Evolutionary conservation across 1,139 yeast species (phyloP).

Genomic region (Saccharomycopsis hybrid): DNA sequence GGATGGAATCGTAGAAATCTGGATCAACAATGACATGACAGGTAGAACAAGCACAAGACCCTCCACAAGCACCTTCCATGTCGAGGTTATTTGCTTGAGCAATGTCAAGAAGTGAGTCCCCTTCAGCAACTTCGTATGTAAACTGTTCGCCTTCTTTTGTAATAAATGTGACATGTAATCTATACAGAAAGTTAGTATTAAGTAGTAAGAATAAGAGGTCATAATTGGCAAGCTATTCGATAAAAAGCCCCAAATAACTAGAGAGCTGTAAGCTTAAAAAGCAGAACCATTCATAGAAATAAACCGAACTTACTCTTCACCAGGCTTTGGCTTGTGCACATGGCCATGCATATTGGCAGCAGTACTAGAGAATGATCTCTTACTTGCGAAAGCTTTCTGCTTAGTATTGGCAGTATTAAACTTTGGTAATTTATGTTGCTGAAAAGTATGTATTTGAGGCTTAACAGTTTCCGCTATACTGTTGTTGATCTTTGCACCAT

Average conservation of each 20-base stretch:
- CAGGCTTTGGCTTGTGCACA: slow-evolving; percentile 82
- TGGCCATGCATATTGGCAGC: slow-evolving; percentile 57
- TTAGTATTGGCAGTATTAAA: not conserved
- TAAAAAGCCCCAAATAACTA: no score
- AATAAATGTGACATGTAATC: slow-evolving; percentile 75
- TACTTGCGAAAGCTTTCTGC: not conserved
- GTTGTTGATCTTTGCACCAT: not conserved
- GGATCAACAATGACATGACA: slow-evolving; percentile 97
- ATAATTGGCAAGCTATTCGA: no score
- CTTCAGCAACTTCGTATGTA: slow-evolving; percentile 82
- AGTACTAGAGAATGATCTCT: slow-evolving; percentile 24
- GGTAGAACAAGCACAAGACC: slow-evolving; percentile 97
- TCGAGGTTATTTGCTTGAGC: slow-evolving; percentile 92
- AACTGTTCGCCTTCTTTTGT: slow-evolving; percentile 85
- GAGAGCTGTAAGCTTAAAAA: no score
- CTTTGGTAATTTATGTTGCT: not conserved
- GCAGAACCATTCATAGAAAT: no score
- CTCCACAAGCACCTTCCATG: slow-evolving; percentile 99
- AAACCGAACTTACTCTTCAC: slow-evolving; percentile 54
- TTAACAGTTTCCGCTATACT: not conserved
- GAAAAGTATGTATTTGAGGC: not conserved
- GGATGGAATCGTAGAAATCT: slow-evolving; percentile 79
- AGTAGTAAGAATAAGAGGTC: no score
- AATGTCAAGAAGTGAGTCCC: slow-evolving; percentile 85
- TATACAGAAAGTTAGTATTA: no score